Evolutionary conservation across 2,329 filamentous ascomycete genomes (phyloP).

Genomic region (Atkinsonella texensis): DNA sequence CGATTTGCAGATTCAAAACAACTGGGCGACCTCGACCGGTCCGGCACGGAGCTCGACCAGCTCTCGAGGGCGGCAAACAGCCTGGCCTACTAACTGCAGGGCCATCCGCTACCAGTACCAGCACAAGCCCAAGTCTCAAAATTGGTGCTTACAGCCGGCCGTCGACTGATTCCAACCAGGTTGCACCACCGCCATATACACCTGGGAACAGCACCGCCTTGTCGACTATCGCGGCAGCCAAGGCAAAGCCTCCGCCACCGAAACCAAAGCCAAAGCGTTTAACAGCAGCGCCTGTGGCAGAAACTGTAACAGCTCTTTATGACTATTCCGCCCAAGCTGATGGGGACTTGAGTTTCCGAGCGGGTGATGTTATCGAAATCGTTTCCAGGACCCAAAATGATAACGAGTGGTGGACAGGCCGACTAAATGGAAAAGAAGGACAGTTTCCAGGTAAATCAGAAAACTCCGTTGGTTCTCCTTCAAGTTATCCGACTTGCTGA

Average conservation of each 20-base stretch:
- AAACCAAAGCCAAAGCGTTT: slow-evolving; percentile 71
- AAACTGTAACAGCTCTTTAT: slow-evolving; percentile 83
- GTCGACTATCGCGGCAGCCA: slow-evolving; percentile 38
- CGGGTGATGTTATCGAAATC: slow-evolving; percentile 86
- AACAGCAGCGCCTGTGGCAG: slow-evolving; percentile 49
- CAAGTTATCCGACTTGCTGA: background rate
- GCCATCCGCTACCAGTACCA: slow-evolving; percentile 7
- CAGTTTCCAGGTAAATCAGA: slow-evolving; percentile 77
- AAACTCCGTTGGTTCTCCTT: background rate
- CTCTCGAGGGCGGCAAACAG: slow-evolving; percentile 35
- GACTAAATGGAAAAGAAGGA: slow-evolving; percentile 64
- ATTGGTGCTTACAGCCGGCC: slow-evolving; percentile 23
- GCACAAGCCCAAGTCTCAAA: slow-evolving; percentile 17
- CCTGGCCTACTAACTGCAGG: slow-evolving; percentile 41
- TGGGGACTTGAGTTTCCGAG: slow-evolving; percentile 80
- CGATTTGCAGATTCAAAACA: slow-evolving; percentile 85
- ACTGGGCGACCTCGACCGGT: slow-evolving; percentile 56
- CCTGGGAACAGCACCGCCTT: slow-evolving; percentile 28
- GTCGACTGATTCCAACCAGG: slow-evolving; percentile 31
- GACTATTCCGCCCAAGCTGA: slow-evolving; percentile 95
- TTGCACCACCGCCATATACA: slow-evolving; percentile 63
- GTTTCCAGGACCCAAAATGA: slow-evolving; percentile 70
- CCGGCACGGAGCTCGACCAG: slow-evolving; percentile 46
- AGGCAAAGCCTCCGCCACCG: slow-evolving; percentile 59
- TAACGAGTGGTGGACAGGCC: slow-evolving; percentile 96